Evolutionary conservation across 2,329 filamentous ascomycete genomes (phyloP).

Genomic region (Cadophora luteo-olivacea): DNA sequence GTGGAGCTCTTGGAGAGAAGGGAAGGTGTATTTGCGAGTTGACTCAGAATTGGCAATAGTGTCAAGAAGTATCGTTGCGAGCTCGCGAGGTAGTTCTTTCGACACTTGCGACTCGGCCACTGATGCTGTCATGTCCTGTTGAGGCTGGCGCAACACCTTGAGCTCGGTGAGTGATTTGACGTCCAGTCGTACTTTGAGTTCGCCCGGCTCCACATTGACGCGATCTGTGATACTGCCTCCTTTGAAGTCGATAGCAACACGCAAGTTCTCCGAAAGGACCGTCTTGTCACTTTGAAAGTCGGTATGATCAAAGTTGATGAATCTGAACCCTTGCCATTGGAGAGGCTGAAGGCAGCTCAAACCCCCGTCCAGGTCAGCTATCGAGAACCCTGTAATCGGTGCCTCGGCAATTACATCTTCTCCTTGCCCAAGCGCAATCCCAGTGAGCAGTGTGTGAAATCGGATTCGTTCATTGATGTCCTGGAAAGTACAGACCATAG

Average conservation of each 20-base stretch:
- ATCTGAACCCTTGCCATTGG: constrained; percentile 69
- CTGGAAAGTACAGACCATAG: constrained; percentile 79
- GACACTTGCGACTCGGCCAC: constrained; percentile 71
- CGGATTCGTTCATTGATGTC: constrained; percentile 73
- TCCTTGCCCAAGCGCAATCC: constrained; percentile 69
- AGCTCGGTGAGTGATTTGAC: constrained; percentile 65
- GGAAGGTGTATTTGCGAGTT: constrained; percentile 74
- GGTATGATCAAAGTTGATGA: constrained; percentile 72
- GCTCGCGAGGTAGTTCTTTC: constrained; percentile 65
- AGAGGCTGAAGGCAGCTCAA: constrained; percentile 45
- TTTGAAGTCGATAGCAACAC: constrained; percentile 77
- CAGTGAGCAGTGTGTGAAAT: constrained; percentile 76
- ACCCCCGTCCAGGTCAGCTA: constrained; percentile 58
- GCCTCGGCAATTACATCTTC: constrained; percentile 77
- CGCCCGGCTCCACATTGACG: constrained; percentile 80
- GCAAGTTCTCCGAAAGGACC: constrained; percentile 77
- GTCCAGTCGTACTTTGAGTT: constrained; percentile 71
- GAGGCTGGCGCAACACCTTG: constrained; percentile 72
- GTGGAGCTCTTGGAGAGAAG: constrained; percentile 73
- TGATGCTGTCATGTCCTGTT: constrained; percentile 78
- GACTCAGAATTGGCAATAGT: constrained; percentile 62
- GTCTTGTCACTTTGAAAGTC: constrained; percentile 67
- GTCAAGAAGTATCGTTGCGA: constrained; percentile 59
- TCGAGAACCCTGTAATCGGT: constrained; percentile 67
- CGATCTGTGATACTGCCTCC: constrained; percentile 83